A percentile compares a stretch with the other conserved stretches of the same genome.
Evolutionary conservation across 805 yeast genomes (phyloP).

Genomic region (Candida fluviatilis): DNA sequence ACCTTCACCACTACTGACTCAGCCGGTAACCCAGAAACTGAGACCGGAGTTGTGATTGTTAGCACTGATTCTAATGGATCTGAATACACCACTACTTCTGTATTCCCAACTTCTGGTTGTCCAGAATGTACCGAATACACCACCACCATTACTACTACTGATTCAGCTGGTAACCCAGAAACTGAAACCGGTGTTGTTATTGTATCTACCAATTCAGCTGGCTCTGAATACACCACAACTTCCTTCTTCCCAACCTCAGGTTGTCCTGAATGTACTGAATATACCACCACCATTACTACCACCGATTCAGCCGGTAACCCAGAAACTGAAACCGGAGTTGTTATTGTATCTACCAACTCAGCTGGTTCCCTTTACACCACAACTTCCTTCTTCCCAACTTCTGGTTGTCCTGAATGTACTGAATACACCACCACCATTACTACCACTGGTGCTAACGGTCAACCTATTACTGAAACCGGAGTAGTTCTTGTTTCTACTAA

Average conservation of each 20-base stretch:
- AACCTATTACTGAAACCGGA: conserved; percentile 10
- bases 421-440: conserved; percentile 12
- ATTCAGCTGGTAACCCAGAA: conserved; percentile 9
- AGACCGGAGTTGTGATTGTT: conserved; percentile 10
- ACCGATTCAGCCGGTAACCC: conserved; percentile 7
- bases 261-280: conserved; percentile 8
- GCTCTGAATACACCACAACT: conserved; percentile 12
- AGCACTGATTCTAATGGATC: conserved; percentile 10
- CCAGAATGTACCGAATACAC: conserved; percentile 14
- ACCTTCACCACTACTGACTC: conserved; percentile 8
- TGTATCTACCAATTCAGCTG: conserved; percentile 15
- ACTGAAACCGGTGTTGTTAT: conserved; percentile 13
- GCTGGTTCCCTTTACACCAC: conserved; percentile 8
- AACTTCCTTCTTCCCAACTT: conserved; percentile 6
- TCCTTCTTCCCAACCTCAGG: conserved; percentile 5
- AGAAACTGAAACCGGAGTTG: conserved; percentile 11
- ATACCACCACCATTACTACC: conserved; percentile 10
- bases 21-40: conserved; percentile 7
- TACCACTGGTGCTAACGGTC: conserved; percentile 8
- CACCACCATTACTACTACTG: conserved; percentile 11
- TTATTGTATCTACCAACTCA: conserved; percentile 11
- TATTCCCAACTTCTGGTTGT: conserved; percentile 5
- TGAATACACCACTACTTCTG: background rate
- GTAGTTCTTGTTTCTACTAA: conserved; percentile 12
- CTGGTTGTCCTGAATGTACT: conserved; percentile 8